Evolutionary conservation across 2,329 filamentous ascomycete genomes (phyloP), one percentile per base, ranked within the genome.

Genomic region (Microascus cirrosus): DNA sequence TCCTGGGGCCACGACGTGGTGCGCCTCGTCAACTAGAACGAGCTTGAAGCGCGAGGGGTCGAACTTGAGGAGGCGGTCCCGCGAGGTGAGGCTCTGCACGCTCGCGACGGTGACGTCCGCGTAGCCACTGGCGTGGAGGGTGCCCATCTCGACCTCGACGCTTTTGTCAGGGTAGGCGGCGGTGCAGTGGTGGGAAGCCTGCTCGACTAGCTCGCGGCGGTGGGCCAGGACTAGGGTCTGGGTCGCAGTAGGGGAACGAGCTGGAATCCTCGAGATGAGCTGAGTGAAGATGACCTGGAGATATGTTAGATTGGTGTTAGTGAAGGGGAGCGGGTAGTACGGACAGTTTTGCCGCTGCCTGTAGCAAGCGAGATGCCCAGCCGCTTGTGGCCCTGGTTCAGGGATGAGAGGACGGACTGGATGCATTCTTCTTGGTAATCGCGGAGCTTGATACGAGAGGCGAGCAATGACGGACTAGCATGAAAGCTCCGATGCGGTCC

Each of bases 61-160:
- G 65, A 93, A 97, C 67, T 96, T 96, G 39, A 71, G 67, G n/a
- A 97, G 78, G 1, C 94, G 82, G 56, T 86, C 82, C 13, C 83
- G 82, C 5, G 89, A 95, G 8, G 79, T 83, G 64, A 99, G 84
- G 69, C 90, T 96, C 66, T 87, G 85, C 39, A 99, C 80, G 36
- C 93, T 96, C 52, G 93, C 94, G 56, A 99, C 80, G 10, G 93
- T 96, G 63, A 99, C 96, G 70, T 99, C 93, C 58, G 92, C 93
- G 1, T 74, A 71, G 7, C 93, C 93, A 3, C 85, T 86, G 2
- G 93, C 89, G 63, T 87, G 85, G 54, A 82, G 74, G 52, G 80
- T 81, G 36, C 88, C 91, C 91, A 97, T 95, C 70, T 99, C 94
- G 58, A 99, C 85, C 61, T 97, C 93, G 51, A 97, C 83, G 3